Conservation (phyloP, 1,284 basidiomycete species). For the Ganoderma boninense region DNA sequence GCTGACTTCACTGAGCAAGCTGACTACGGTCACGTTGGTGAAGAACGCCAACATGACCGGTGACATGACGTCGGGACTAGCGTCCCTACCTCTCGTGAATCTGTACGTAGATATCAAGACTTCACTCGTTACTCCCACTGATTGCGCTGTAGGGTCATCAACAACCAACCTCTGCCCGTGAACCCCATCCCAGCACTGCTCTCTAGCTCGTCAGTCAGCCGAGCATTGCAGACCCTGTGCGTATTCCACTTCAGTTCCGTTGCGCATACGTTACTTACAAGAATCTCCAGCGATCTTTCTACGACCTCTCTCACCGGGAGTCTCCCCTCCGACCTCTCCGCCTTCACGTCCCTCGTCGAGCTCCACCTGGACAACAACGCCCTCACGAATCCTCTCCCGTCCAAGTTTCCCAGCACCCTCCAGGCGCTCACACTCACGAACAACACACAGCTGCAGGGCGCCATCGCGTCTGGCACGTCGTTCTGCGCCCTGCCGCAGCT, state of each 20-base stretch:
- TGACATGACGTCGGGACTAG: slow-evolving; percentile 49
- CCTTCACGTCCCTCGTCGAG: slow-evolving; percentile 39
- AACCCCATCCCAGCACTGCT: slow-evolving; percentile 44
- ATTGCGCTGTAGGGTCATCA: slow-evolving; percentile 42
- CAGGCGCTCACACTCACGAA: slow-evolving; percentile 40
- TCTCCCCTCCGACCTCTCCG: slow-evolving; percentile 41
- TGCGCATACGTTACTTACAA: neutral
- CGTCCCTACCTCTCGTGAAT: slow-evolving; percentile 47
- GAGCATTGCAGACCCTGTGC: slow-evolving; percentile 47
- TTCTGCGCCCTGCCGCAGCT: slow-evolving; percentile 41
- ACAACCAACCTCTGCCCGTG: slow-evolving; percentile 41
- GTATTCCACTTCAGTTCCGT: slow-evolving; percentile 16
- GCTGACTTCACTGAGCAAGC: slow-evolving; percentile 44
- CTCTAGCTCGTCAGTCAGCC: slow-evolving; percentile 35
- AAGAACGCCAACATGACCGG: slow-evolving; percentile 55
- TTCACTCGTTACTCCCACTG: neutral
- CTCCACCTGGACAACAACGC: slow-evolving; percentile 44
- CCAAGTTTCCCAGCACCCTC: slow-evolving; percentile 40
- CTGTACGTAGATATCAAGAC: too few species aligned
- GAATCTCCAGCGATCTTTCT: slow-evolving; percentile 39
- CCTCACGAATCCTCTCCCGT: slow-evolving; percentile 37
- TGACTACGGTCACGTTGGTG: slow-evolving; percentile 53
- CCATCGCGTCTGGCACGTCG: slow-evolving; percentile 33
- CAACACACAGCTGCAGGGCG: slow-evolving; percentile 40
- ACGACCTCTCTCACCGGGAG: slow-evolving; percentile 39